Conservation (phyloP, 768 basidiomycete genomes). For the Suillus subaureus region DNA sequence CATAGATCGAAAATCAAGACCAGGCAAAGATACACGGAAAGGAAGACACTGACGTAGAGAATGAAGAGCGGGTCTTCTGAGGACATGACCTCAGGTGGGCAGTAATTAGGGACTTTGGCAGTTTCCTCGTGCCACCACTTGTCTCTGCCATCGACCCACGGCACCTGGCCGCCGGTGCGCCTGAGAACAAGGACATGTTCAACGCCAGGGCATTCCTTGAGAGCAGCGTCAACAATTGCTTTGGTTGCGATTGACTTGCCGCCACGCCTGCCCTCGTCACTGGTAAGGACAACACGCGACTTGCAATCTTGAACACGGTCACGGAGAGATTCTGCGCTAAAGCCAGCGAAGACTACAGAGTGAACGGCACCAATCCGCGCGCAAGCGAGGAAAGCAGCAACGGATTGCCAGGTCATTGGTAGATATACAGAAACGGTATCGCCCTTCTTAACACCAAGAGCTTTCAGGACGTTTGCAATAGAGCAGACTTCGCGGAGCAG, state of each 20-base stretch:
- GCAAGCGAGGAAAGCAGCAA: slow-evolving; percentile 96
- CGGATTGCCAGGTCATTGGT: slow-evolving; percentile 95
- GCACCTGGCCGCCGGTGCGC: slow-evolving; percentile 82
- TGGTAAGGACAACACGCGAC: slow-evolving; percentile 90
- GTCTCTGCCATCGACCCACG: slow-evolving; percentile 84
- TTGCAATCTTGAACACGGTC: slow-evolving; percentile 91
- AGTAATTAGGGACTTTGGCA: slow-evolving; percentile 82
- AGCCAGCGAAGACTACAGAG: slow-evolving; percentile 97
- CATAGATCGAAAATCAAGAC: slow-evolving; percentile 11
- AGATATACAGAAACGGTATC: slow-evolving; percentile 93
- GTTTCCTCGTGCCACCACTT: slow-evolving; percentile 97
- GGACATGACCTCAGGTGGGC: slow-evolving; percentile 84
- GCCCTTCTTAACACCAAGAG: slow-evolving; percentile 90
- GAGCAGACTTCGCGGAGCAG: slow-evolving; percentile 88
- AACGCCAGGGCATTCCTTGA: slow-evolving; percentile 81
- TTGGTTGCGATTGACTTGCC: slow-evolving; percentile 96
- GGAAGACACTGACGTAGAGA: slow-evolving; percentile 76
- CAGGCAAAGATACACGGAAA: not conserved
- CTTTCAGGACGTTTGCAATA: slow-evolving; percentile 90
- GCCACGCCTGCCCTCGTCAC: slow-evolving; percentile 92
- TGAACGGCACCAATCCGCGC: slow-evolving; percentile 96
- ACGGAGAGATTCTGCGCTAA: slow-evolving; percentile 91
- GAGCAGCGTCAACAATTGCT: slow-evolving; percentile 88
- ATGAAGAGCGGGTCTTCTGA: slow-evolving; percentile 98
- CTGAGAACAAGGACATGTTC: slow-evolving; percentile 90